These are phyloP conservation scores for Rasamsonia emersonii DNA, from an alignment of 2,329 filamentous ascomycete species.

Conservation along the genomic window DNA sequence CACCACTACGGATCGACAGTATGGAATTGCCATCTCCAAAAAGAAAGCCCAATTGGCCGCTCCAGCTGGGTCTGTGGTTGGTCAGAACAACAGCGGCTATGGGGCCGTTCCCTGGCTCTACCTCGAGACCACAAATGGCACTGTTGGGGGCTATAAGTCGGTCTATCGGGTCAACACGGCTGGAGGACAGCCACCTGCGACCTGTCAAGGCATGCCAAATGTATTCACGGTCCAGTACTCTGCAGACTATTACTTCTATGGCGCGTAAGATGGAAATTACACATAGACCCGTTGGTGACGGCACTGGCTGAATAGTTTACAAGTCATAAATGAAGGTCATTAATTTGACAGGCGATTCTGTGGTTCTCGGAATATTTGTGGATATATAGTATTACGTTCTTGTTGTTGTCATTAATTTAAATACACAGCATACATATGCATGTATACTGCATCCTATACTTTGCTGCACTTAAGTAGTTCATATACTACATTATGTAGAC, in stretches of 20 bases:
- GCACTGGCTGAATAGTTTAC: too few species aligned
- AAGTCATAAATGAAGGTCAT: too few species aligned
- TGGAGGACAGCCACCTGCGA: conserved; percentile 66
- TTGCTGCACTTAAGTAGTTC: too few species aligned
- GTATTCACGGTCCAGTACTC: conserved; percentile 70
- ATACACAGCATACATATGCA: too few species aligned
- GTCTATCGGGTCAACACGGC: conserved; percentile 81
- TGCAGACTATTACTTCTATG: conserved; percentile 65
- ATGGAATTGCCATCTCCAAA: conserved; percentile 52
- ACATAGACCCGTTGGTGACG: too few species aligned
- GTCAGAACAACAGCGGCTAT: conserved; percentile 50
- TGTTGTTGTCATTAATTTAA: too few species aligned
- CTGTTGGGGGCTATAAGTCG: conserved; percentile 58
- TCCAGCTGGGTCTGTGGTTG: conserved; percentile 51
- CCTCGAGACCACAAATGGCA: conserved; percentile 46
- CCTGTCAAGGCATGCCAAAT: conserved; percentile 57
- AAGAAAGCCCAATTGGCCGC: conserved; percentile 56
- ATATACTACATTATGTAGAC: too few species aligned
- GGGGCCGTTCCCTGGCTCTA: conserved; percentile 74
- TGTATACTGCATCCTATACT: too few species aligned
- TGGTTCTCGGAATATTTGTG: too few species aligned
- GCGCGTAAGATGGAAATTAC: too few species aligned
- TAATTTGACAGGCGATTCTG: too few species aligned
- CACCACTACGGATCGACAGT: conserved; percentile 36
- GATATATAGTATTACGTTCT: too few species aligned